Evolutionary conservation across 1,284 basidiomycete genomes (phyloP).

Genomic region (Ceratobasidium sp.): DNA sequence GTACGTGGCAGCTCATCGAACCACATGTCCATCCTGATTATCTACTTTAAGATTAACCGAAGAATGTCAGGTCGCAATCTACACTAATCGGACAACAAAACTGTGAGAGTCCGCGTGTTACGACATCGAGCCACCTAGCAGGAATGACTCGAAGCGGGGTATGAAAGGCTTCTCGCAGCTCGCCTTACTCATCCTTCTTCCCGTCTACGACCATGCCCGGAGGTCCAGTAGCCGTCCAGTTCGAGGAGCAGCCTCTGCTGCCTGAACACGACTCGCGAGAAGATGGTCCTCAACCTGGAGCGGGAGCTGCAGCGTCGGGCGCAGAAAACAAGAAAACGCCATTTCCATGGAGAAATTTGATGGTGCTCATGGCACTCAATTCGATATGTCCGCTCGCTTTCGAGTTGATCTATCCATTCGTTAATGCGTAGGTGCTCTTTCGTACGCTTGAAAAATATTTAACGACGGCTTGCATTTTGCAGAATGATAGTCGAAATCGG

Average conservation of each 20-base stretch:
- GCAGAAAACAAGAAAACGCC: slow-evolving; percentile 9
- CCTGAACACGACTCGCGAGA: slow-evolving; percentile 31
- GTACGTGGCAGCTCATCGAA: neutral
- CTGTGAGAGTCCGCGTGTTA: slow-evolving; percentile 5
- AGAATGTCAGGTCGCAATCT: neutral
- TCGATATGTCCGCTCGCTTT: slow-evolving; percentile 27
- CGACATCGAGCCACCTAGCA: neutral
- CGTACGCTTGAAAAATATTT: neutral
- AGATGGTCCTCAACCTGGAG: slow-evolving; percentile 16
- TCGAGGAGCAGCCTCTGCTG: slow-evolving; percentile 37
- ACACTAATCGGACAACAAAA: slow-evolving; percentile 1
- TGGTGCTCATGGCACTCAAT: slow-evolving; percentile 28
- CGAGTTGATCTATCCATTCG: slow-evolving; percentile 38
- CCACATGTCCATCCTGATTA: slow-evolving; percentile 19
- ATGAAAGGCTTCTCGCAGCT: neutral
- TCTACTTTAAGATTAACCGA: neutral
- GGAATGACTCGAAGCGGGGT: slow-evolving; percentile 23
- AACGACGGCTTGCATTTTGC: neutral
- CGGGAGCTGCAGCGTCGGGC: neutral
- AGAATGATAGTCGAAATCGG: slow-evolving; percentile 48
- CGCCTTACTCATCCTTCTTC: neutral
- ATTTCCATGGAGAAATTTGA: slow-evolving; percentile 24
- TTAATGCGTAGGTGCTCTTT: slow-evolving; percentile 24
- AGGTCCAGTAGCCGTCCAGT: slow-evolving; percentile 41
- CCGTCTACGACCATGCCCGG: slow-evolving; percentile 33